phyloP scores from a whole-genome alignment of 2,329 filamentous ascomycete species.

The Penicillium paneum region DNA sequence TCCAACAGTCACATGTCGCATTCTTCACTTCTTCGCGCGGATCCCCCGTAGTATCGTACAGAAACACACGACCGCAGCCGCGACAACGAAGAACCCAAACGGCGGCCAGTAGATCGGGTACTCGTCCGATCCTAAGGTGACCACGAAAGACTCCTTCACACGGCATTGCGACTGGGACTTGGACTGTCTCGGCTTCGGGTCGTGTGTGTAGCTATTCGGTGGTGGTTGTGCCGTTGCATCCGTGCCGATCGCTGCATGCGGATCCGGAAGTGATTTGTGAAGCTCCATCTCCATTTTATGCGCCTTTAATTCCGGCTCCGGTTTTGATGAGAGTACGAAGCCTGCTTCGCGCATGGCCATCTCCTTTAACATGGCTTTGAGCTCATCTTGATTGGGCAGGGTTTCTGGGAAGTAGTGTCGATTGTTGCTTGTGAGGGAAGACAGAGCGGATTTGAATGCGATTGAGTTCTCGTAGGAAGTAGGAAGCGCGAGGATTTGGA shows the following conservation, averaged over 20 bases:
- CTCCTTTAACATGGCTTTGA: constrained; percentile 5
- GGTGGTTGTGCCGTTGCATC: constrained; percentile 3
- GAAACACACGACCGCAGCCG: constrained; percentile 4
- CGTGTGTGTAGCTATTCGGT: neutral
- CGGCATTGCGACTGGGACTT: neutral
- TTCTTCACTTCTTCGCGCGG: constrained; percentile 2
- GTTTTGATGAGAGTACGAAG: neutral
- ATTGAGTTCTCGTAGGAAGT: neutral
- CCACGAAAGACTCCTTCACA: neutral
- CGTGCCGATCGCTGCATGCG: constrained; percentile 16
- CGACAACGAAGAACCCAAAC: constrained; percentile 5
- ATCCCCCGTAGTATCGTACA: constrained; percentile 6
- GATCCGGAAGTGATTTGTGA: constrained; percentile 9
- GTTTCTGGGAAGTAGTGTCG: constrained; percentile 21
- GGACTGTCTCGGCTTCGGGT: neutral
- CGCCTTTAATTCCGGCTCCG: neutral
- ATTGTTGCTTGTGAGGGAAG: neutral
- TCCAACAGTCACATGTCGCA: neutral
- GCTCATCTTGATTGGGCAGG: constrained; percentile 12
- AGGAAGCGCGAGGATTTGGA: neutral
- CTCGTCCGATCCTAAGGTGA: neutral
- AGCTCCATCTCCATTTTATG: neutral
- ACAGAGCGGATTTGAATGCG: neutral
- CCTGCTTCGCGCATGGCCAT: constrained; percentile 16
- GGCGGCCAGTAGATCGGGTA: neutral